phyloP scores from a whole-genome alignment of 1,139 yeast genomes.

The Scheffersomyces illinoinensis region DNA sequence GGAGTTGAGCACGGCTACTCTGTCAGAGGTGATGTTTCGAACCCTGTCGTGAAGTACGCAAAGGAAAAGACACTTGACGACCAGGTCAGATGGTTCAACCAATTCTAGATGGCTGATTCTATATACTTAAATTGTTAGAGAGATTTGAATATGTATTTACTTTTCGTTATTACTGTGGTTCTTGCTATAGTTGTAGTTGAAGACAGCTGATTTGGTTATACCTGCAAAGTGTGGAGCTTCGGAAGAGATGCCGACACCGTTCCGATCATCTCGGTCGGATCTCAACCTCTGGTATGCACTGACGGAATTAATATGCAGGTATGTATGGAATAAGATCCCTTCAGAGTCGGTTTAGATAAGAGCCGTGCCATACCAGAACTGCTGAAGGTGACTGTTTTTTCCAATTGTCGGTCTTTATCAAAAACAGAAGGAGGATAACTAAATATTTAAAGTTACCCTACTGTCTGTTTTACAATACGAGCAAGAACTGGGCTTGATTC shows the following conservation, averaged over 20 bases:
- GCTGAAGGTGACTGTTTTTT: too few species aligned
- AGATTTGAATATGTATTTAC: neutral
- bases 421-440: too few species aligned
- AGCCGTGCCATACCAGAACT: too few species aligned
- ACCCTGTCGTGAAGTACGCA: slow-evolving; percentile 59
- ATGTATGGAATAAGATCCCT: too few species aligned
- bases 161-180: too few species aligned
- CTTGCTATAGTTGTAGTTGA: neutral
- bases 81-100: slow-evolving; percentile 51
- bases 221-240: neutral
- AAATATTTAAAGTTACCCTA: too few species aligned
- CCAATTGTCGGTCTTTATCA: too few species aligned
- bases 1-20: slow-evolving; percentile 76
- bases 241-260: neutral
- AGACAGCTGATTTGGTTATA: neutral
- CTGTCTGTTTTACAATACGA: neutral
- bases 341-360: too few species aligned
- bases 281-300: too few species aligned
- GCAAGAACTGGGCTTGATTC: neutral
- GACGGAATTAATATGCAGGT: too few species aligned
- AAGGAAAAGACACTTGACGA: slow-evolving; percentile 65
- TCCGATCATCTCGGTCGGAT: neutral
- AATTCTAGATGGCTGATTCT: neutral
- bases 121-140: too few species aligned
- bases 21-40: slow-evolving; percentile 64